These are phyloP conservation scores for Kluyveromyces sp. DNA, from an alignment of 1,139 yeast species.

Conservation along the genomic window DNA sequence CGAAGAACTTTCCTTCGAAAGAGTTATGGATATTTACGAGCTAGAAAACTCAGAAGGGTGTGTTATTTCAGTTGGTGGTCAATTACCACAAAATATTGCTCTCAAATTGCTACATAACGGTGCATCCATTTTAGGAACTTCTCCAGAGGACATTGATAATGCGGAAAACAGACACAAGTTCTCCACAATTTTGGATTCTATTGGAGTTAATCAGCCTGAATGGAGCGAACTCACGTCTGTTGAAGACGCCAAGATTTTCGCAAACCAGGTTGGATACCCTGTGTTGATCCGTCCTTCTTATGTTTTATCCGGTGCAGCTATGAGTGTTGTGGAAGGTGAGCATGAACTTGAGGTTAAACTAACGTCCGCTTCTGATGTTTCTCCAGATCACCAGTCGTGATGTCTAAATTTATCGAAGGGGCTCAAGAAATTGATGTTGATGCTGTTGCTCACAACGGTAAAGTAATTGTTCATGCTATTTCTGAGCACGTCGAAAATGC, in stretches of 20 bases:
- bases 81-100: constrained; percentile 95
- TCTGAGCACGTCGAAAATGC: constrained; percentile 98
- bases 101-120: constrained; percentile 72
- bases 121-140: constrained; percentile 86
- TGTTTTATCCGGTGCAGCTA: constrained; percentile 96
- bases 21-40: constrained; percentile 96
- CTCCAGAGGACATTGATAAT: constrained; percentile 90
- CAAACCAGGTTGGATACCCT: constrained; percentile 83
- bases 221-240: constrained; percentile 93
- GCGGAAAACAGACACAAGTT: constrained; percentile 99
- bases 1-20: constrained; percentile 89
- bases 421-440: constrained; percentile 97
- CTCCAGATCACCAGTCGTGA: constrained; percentile 93
- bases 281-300: constrained; percentile 97
- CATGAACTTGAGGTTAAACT: constrained; percentile 74
- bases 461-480: constrained; percentile 86
- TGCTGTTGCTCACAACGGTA: constrained; percentile 87
- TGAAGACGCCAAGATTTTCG: constrained; percentile 78
- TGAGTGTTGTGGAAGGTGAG: constrained; percentile 81
- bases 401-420: constrained; percentile 89
- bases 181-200: constrained; percentile 86
- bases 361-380: constrained; percentile 82
- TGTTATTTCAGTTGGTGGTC: constrained; percentile 96
- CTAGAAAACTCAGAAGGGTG: constrained; percentile 84
- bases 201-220: constrained; percentile 90